These are phyloP conservation scores for Eucalyptus leucophloia DNA, from an alignment of 345 rosid species.

Conservation along the genomic window DNA sequence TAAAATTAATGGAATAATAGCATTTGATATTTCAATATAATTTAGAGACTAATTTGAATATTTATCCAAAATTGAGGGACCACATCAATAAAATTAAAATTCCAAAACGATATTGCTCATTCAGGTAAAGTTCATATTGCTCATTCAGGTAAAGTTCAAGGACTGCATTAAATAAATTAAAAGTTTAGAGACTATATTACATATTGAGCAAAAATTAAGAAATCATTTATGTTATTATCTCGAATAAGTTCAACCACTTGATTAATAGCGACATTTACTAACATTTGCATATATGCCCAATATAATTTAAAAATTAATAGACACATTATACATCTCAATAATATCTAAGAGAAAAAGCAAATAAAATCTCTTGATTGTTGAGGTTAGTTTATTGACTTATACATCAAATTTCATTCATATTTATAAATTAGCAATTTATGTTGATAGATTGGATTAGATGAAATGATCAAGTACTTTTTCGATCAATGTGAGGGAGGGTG, in stretches of 20 bases:
- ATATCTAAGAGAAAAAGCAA: neutral
- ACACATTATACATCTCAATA: neutral
- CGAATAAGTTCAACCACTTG: fast-evolving
- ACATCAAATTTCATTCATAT: neutral
- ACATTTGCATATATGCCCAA: fast-evolving
- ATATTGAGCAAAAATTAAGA: fast-evolving
- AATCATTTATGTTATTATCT: fast-evolving
- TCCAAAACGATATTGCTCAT: fast-evolving
- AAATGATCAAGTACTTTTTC: neutral
- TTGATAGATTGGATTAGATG: neutral
- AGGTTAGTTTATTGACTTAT: neutral
- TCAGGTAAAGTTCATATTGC: fast-evolving
- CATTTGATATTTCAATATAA: too few relatives aligned
- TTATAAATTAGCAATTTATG: neutral
- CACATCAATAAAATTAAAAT: fast-evolving
- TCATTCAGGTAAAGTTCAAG: fast-evolving
- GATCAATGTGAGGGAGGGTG: neutral
- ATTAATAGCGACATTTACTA: too few relatives aligned
- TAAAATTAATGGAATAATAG: fast-evolving
- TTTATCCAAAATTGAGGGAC: too few relatives aligned
- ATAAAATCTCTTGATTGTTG: fast-evolving
- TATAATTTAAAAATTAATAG: neutral
- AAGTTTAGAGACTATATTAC: fast-evolving
- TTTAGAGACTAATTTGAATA: fast-evolving
- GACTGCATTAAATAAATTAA: too few relatives aligned